phyloP scores from a whole-genome alignment of 441 rosid genomes.

The Hypseocharis bilobata region DNA sequence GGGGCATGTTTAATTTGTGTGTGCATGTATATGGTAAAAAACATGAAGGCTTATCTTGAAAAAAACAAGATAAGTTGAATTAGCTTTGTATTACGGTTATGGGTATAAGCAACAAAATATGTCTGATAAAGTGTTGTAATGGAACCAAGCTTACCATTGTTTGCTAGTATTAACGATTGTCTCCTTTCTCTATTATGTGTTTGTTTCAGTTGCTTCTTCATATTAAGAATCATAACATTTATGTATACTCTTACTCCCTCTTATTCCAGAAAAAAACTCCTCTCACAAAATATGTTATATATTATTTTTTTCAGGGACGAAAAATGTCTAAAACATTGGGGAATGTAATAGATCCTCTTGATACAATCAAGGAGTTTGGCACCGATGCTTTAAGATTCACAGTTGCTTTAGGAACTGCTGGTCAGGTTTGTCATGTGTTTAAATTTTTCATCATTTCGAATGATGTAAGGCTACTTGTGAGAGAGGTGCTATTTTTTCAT shows the following conservation, averaged over 20 bases:
- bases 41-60: background rate
- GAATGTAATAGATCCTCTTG: constrained; percentile 84
- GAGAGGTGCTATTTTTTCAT: constrained; percentile 14
- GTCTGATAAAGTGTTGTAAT: background rate
- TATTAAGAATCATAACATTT: background rate
- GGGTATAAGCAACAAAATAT: background rate
- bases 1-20: background rate
- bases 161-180: background rate
- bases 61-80: background rate
- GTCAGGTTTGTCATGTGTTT: constrained; percentile 59
- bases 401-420: constrained; percentile 89
- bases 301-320: constrained; percentile 53
- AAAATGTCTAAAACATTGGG: constrained; percentile 94
- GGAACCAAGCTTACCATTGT: constrained; percentile 2
- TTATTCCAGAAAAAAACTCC: background rate
- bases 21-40: background rate
- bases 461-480: background rate
- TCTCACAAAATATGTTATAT: background rate
- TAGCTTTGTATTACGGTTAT: background rate
- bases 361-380: constrained; percentile 86
- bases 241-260: background rate
- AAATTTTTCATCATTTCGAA: constrained; percentile 10
- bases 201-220: background rate
- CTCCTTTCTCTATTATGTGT: background rate
- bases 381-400: constrained; percentile 89